These are phyloP conservation scores for Tylopilus subfusipes DNA, from an alignment of 768 basidiomycete species.

Conservation along the genomic window DNA sequence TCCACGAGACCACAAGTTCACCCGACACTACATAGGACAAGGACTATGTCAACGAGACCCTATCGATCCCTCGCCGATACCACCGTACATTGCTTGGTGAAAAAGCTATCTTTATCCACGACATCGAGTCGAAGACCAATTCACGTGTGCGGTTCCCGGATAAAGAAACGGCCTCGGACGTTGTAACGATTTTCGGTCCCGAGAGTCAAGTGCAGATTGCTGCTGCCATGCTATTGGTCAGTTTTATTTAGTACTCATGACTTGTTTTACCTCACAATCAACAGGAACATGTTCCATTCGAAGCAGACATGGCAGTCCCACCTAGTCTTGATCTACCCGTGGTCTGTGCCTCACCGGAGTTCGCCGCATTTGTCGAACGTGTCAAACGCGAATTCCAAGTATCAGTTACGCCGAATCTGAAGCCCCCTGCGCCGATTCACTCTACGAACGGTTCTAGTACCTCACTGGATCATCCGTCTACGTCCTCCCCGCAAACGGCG, in stretches of 20 bases:
- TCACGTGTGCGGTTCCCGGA: conserved; percentile 90
- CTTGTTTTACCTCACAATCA: conserved; percentile 3
- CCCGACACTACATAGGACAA: conserved; percentile 72
- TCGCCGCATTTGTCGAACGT: conserved; percentile 79
- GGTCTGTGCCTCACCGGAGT: conserved; percentile 77
- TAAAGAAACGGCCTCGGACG: conserved; percentile 91
- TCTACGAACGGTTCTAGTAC: conserved; percentile 46
- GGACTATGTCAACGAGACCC: conserved; percentile 91
- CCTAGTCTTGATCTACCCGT: conserved; percentile 75
- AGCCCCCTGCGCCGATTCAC: conserved; percentile 35
- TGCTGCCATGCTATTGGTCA: conserved; percentile 88
- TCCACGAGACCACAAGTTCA: conserved; percentile 4
- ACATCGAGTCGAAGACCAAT: conserved; percentile 96
- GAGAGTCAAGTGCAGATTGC: conserved; percentile 97
- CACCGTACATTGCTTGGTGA: conserved; percentile 94
- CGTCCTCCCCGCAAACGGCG: conserved; percentile 17
- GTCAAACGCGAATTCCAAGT: conserved; percentile 95
- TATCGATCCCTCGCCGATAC: conserved; percentile 91
- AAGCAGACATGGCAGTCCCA: conserved; percentile 91
- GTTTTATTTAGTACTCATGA: conserved; percentile 22
- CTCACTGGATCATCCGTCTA: conserved; percentile 46
- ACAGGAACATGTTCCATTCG: conserved; percentile 94
- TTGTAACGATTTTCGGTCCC: conserved; percentile 94
- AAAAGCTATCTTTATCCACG: conserved; percentile 94
- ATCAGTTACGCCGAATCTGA: conserved; percentile 79